A percentile compares a stretch with the other conserved stretches of the same genome.
Conservation (phyloP, 148 eudicot species). For the Spergularia bocconei region DNA sequence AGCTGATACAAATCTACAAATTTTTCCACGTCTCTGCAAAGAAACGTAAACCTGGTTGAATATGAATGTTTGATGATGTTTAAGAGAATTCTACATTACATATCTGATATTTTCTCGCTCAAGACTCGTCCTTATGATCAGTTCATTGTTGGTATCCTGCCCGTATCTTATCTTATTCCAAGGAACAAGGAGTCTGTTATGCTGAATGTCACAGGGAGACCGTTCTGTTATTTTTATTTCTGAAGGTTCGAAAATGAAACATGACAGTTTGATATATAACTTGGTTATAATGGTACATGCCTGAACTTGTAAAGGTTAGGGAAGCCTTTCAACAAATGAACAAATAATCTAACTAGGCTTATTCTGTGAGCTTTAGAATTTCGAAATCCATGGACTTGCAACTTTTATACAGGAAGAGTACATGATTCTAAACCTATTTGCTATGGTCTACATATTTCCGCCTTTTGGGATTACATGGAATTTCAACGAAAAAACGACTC, state of each 20-base stretch:
- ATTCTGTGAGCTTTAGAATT: constrained; percentile 21
- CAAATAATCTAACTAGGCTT: constrained; percentile 27
- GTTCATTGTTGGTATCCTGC: too few relatives aligned
- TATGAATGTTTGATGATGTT: background rate
- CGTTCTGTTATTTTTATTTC: background rate
- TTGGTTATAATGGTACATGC: constrained; percentile 17
- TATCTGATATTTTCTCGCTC: background rate
- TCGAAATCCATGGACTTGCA: constrained; percentile 9
- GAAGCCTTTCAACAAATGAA: constrained; percentile 28
- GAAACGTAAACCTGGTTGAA: background rate
- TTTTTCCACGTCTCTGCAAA: background rate
- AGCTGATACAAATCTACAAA: background rate
- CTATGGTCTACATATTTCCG: constrained; percentile 10
- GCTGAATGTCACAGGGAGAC: too few relatives aligned
- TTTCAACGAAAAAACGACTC: constrained; percentile 42
- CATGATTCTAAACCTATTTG: constrained; percentile 24
- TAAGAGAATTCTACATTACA: background rate
- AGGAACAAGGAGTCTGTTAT: too few relatives aligned
- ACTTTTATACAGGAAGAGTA: constrained; percentile 25
- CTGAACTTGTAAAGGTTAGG: background rate
- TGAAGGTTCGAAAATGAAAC: background rate
- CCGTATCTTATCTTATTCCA: too few relatives aligned
- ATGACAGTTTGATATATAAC: constrained; percentile 17
- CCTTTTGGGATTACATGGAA: background rate
- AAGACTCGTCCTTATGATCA: too few relatives aligned